phyloP scores from a whole-genome alignment of 2,329 filamentous ascomycete genomes.

The Botrytis fabae region DNA sequence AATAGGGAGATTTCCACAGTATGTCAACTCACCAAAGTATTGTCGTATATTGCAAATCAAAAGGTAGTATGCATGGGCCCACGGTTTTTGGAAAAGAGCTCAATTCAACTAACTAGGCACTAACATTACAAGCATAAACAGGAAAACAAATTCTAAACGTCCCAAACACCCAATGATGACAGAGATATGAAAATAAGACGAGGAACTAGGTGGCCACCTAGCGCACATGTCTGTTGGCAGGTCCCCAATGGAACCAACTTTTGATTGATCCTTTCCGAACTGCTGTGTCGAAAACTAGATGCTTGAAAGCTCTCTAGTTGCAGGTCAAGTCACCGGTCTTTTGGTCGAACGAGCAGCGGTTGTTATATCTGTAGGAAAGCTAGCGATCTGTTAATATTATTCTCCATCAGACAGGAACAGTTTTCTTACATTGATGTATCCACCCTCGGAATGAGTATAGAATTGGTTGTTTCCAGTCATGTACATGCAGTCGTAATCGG shows the following conservation, averaged over 20 bases:
- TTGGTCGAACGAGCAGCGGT: neutral
- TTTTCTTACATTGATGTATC: neutral
- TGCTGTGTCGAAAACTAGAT: neutral
- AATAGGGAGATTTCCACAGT: neutral
- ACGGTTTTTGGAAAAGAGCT: neutral
- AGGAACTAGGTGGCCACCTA: neutral
- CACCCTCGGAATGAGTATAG: neutral
- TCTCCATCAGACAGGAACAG: neutral
- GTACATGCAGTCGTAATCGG: slow-evolving; percentile 1
- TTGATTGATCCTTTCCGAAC: neutral
- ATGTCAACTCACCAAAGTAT: neutral
- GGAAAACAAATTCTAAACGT: neutral
- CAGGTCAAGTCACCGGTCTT: neutral
- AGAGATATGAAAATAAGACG: neutral
- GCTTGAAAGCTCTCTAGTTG: neutral
- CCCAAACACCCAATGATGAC: neutral
- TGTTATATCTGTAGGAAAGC: neutral
- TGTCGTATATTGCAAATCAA: neutral
- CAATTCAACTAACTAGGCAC: neutral
- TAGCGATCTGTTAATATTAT: neutral
- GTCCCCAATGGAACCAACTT: too few species aligned
- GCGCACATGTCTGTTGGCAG: neutral
- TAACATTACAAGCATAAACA: neutral
- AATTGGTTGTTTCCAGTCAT: neutral
- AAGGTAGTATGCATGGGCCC: neutral